Evolutionary conservation across 192 early-diverging fungal species (phyloP), one percentile per base, ranked within the genome.

Genomic region (Polychytrium aggregatum): DNA sequence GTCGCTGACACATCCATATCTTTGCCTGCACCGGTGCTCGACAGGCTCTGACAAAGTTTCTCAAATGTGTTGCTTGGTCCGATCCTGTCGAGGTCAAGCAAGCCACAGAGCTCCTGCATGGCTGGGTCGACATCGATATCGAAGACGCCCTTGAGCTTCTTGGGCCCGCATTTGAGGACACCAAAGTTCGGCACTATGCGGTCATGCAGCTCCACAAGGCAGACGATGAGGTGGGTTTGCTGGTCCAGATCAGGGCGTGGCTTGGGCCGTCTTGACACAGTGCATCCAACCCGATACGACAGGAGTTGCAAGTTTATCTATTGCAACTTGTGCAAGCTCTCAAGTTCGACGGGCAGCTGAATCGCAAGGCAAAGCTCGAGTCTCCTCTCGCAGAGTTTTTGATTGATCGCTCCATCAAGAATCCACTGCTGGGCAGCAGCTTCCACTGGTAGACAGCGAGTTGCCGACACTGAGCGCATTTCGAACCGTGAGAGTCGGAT

Each of bases 251-350:
- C n/a, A n/a, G n/a, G n/a, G n/a, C n/a, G n/a, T n/a, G n/a, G n/a
- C n/a, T n/a, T n/a, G n/a, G n/a, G n/a, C n/a, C n/a, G n/a, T n/a
- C n/a, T n/a, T n/a, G n/a, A n/a, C n/a, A n/a, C n/a, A n/a, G n/a
- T n/a, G n/a, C n/a, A n/a, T n/a, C n/a, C n/a, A n/a, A n/a, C n/a
- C n/a, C n/a, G n/a, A n/a, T n/a, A n/a, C n/a, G n/a, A 35, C 58
- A 95, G 82, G 96, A 99, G 52, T 59, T 99, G 27, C 71, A 87
- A 31, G 62, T 96, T 21, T 99, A 93, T 68, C 71, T 99, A 27
- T 59, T 99, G 28, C 97, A 99, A 60, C 77, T 99, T 0, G 97
- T 99, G 2, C 97, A 99, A 62, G 97, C 93, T 22, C 72, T 99
- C 3, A 90, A 88, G 54, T 99, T 96, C 57, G 97, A 99, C 62